Conservation (phyloP, 2,329 filamentous ascomycete species). For the Stachybotrys chartarum region DNA sequence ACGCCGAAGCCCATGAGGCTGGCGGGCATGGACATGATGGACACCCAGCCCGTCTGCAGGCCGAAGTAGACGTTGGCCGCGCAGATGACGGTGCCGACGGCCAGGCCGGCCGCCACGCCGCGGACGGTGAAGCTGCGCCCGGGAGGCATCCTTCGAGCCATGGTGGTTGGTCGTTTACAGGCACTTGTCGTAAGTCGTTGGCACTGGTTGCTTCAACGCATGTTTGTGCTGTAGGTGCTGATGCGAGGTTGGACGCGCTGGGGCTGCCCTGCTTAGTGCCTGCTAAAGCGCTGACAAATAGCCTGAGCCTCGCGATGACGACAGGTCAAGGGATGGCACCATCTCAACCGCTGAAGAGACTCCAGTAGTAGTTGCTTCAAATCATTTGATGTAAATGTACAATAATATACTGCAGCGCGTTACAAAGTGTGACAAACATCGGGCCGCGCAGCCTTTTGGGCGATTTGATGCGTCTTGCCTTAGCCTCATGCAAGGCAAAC, state of each 20-base stretch:
- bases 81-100: slow-evolving; percentile 84
- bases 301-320: too few species aligned
- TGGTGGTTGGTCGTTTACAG: slow-evolving; percentile 2
- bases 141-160: slow-evolving; percentile 17
- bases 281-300: neutral
- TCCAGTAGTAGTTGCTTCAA: too few species aligned
- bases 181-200: neutral
- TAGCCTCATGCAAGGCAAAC: too few species aligned
- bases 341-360: too few species aligned
- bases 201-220: neutral
- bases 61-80: slow-evolving; percentile 99
- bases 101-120: slow-evolving; percentile 69
- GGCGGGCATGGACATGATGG: slow-evolving; percentile 94
- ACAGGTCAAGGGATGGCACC: too few species aligned
- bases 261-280: neutral
- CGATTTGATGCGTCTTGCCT: too few species aligned
- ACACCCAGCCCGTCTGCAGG: slow-evolving; percentile 69
- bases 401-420: too few species aligned
- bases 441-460: too few species aligned
- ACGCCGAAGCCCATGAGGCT: slow-evolving; percentile 91
- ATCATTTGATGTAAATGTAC: too few species aligned
- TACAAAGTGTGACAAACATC: too few species aligned
- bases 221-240: neutral
- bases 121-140: slow-evolving; percentile 76
- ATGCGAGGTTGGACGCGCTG: neutral